Evolutionary conservation across 2,329 filamentous ascomycete species (phyloP), one percentile per base, ranked within the genome.

Genomic region (Fusarium sp.): DNA sequence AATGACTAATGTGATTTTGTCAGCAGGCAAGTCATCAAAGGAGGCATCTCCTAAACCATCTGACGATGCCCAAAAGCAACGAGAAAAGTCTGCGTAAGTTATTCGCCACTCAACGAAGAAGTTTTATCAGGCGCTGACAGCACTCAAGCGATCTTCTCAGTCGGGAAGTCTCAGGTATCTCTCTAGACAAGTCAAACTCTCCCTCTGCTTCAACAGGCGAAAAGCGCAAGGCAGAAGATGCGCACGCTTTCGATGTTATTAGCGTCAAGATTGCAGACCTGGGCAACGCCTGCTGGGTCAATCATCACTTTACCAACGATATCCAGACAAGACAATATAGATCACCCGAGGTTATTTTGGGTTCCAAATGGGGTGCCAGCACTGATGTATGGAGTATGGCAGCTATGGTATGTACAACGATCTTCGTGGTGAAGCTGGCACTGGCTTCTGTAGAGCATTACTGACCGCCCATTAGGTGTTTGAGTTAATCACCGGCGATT

Each of bases 371-470:
- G 96, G 96, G 96, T 75, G 96, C 96, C n/a, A 98, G 95, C 80
- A 98, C 96, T 4, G 96, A 99, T 83, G 93, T 98, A 12, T 99
- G 96, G 96, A 98, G 95, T 83, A 99, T 99, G 96, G 95, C 96
- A 66, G 93, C 93, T 75, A 99, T 99, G 96, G 96, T 98, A 87
- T 78, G 90, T 16, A 23, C 6, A 39, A 16, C 15, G 27, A 33
- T 18, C 10, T 42, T 45, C 16, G 10, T 7, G 11, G 35, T 12
- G 54, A 48, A 21, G 23, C 27, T 19, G 19, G 10, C 37, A 11
- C 37, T 55, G 27, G 27, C 42, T 42, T 44, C 14, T 23, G 21
- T 11, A 8, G 21, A 21, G 10, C 14, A 48, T 54, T 52, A 39
- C 69, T 78, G 37, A 78, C 66, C 10, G n/a, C 15, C 21, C 25